Evolutionary conservation across 2,329 filamentous ascomycete genomes (phyloP).

Genomic region (Trichoderma atrobrunneum): DNA sequence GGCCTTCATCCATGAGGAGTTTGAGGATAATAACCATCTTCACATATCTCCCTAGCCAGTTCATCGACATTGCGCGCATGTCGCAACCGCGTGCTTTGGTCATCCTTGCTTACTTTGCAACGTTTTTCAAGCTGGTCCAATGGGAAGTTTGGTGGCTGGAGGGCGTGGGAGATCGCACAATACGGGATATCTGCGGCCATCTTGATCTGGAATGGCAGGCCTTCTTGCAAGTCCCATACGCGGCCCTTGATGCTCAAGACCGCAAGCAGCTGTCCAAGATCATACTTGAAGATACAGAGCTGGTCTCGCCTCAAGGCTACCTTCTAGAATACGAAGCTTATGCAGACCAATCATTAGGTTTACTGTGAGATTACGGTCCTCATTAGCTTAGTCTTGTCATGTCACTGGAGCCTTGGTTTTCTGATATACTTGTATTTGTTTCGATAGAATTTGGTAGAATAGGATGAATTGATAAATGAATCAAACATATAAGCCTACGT

Average conservation of each 20-base stretch:
- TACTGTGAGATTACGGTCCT: not conserved
- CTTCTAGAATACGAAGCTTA: not conserved
- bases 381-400: not conserved
- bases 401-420: not conserved
- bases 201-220: slow-evolving; percentile 42
- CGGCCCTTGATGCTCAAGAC: slow-evolving; percentile 35
- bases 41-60: slow-evolving; percentile 46
- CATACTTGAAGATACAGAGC: slow-evolving; percentile 47
- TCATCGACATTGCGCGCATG: slow-evolving; percentile 44
- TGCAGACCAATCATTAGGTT: not conserved
- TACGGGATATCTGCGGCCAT: slow-evolving; percentile 42
- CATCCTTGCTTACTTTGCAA: slow-evolving; percentile 52
- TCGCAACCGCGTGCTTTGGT: slow-evolving; percentile 47
- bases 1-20: slow-evolving; percentile 44
- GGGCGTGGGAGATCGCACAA: slow-evolving; percentile 45
- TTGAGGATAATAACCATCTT: slow-evolving; percentile 53
- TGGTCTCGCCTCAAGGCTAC: slow-evolving; percentile 21
- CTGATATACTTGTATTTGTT: not conserved
- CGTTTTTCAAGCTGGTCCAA: slow-evolving; percentile 46
- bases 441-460: not conserved
- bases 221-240: slow-evolving; percentile 42
- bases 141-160: slow-evolving; percentile 49
- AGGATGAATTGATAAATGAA: not conserved
- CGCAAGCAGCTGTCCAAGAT: slow-evolving; percentile 39
- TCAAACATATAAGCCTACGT: not conserved